Percentiles rank a stretch among this genome's conserved stretches.
Evolutionary conservation across 202 grass and related monocot genomes (phyloP).

Genomic region (Saccharum hybrid): DNA sequence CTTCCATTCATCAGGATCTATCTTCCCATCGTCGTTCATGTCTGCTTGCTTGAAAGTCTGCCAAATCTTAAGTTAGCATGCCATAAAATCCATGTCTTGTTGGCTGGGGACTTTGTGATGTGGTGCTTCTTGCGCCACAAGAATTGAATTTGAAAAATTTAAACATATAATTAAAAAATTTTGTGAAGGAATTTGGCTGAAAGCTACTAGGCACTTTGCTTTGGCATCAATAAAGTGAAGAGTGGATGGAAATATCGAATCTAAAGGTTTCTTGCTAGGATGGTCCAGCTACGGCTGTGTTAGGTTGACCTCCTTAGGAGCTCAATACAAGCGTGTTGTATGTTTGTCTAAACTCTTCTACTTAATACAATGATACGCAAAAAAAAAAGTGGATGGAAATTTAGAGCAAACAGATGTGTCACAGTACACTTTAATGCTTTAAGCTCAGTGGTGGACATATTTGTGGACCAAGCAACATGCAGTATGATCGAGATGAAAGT

Average conservation of each 20-base stretch:
- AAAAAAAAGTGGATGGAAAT: neutral
- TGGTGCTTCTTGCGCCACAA: neutral
- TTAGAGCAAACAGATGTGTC: slow-evolving; percentile 16
- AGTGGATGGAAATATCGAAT: neutral
- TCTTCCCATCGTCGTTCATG: slow-evolving; percentile 68
- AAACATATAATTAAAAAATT: neutral
- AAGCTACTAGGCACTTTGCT: neutral
- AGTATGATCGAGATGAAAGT: neutral
- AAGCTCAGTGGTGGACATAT: neutral
- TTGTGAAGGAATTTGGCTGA: neutral
- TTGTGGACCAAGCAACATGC: neutral
- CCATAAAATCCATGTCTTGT: neutral
- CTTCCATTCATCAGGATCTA: slow-evolving; percentile 81
- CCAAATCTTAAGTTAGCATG: slow-evolving; percentile 24
- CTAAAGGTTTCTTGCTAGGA: too few species aligned
- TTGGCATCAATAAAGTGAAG: neutral
- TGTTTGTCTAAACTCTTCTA: too few species aligned
- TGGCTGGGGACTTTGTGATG: neutral
- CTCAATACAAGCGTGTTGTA: too few species aligned
- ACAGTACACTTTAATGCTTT: slow-evolving; percentile 1
- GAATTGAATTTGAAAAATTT: slow-evolving; percentile 7
- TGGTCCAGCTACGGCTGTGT: too few species aligned
- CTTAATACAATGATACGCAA: too few species aligned
- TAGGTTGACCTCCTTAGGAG: too few species aligned
- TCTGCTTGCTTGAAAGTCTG: slow-evolving; percentile 85